Percentiles rank a stretch among this genome's conserved stretches.
These are phyloP conservation scores for Xylaria bambusicola DNA, from an alignment of 495 filamentous ascomycete species.

Conservation along the genomic window DNA sequence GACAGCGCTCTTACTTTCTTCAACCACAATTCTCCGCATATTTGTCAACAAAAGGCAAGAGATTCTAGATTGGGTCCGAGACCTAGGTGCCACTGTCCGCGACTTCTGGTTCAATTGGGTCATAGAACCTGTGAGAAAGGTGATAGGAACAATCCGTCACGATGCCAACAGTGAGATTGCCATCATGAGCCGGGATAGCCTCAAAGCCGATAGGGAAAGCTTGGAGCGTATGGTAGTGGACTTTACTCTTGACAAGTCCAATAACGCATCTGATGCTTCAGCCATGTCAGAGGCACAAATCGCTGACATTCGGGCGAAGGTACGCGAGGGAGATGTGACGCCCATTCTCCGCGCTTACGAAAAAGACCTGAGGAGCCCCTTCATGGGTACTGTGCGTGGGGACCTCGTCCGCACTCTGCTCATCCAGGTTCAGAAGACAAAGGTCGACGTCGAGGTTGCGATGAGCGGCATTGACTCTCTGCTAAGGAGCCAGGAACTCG, in stretches of 20 bases:
- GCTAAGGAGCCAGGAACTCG: slow-evolving; percentile 92
- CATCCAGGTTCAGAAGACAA: slow-evolving; percentile 97
- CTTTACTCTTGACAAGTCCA: slow-evolving; percentile 79
- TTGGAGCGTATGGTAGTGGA: slow-evolving; percentile 97
- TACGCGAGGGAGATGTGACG: slow-evolving; percentile 89
- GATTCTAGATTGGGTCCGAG: slow-evolving; percentile 72
- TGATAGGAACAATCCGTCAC: slow-evolving; percentile 89
- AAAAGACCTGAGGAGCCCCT: slow-evolving; percentile 75
- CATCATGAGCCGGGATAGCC: slow-evolving; percentile 88
- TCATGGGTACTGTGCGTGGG: slow-evolving; percentile 75
- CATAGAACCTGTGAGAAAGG: slow-evolving; percentile 74
- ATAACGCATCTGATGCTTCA: slow-evolving; percentile 43
- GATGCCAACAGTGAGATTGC: slow-evolving; percentile 89
- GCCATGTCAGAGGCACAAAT: slow-evolving; percentile 61
- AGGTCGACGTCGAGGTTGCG: slow-evolving; percentile 95
- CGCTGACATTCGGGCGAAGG: slow-evolving; percentile 68
- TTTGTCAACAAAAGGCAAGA: slow-evolving; percentile 69
- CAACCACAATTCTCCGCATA: slow-evolving; percentile 77
- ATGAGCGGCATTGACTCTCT: slow-evolving; percentile 91
- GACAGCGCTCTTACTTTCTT: slow-evolving; percentile 67
- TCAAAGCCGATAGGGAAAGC: slow-evolving; percentile 85
- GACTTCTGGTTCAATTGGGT: slow-evolving; percentile 98
- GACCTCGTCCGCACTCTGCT: slow-evolving; percentile 88
- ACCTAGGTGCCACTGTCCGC: slow-evolving; percentile 71
- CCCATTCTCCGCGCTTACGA: slow-evolving; percentile 90